phyloP scores from a whole-genome alignment of 2,329 filamentous ascomycete genomes.

The Phialocephala subalpina region DNA sequence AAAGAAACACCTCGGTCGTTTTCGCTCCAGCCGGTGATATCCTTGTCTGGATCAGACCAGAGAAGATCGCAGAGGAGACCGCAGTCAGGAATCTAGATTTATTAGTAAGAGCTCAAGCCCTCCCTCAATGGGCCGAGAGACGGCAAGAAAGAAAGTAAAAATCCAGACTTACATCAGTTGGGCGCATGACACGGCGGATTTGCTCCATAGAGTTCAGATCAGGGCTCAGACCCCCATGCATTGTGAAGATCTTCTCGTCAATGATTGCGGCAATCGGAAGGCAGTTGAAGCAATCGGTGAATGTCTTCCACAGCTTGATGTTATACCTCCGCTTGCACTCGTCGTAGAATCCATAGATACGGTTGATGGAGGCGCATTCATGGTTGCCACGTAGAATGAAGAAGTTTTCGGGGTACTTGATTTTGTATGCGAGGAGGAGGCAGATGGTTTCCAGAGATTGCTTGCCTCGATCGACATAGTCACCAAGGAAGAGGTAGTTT shows the following conservation, averaged over 20 bases:
- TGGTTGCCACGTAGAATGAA: slow-evolving; percentile 99
- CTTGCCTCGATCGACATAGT: slow-evolving; percentile 99
- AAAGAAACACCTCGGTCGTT: slow-evolving; percentile 99
- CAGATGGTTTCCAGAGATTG: slow-evolving; percentile 99
- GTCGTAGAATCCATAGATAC: slow-evolving; percentile 99
- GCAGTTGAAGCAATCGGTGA: slow-evolving; percentile 99
- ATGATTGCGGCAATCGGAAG: slow-evolving; percentile 98
- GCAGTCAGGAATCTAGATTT: slow-evolving; percentile 88
- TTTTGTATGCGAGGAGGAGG: slow-evolving; percentile 96
- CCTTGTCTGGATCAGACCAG: slow-evolving; percentile 99
- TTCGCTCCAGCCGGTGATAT: slow-evolving; percentile 99
- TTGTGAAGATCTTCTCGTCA: slow-evolving; percentile 99
- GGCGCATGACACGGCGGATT: slow-evolving; percentile 98
- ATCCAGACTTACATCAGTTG: slow-evolving; percentile 84
- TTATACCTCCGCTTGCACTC: slow-evolving; percentile 99
- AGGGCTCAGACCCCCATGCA: slow-evolving; percentile 97
- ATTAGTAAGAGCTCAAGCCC: slow-evolving; percentile 45
- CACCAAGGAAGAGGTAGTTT: slow-evolving; percentile 99
- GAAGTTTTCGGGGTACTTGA: slow-evolving; percentile 99
- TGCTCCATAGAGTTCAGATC: slow-evolving; percentile 99
- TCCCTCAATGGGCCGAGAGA: slow-evolving; percentile 39
- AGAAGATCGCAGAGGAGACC: slow-evolving; percentile 96
- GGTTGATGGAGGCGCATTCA: slow-evolving; percentile 98
- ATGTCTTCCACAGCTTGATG: slow-evolving; percentile 99
- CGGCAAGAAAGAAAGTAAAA: slow-evolving; percentile 36